Conservation (phyloP, 1,284 basidiomycete species). For the Moesziomyces antarcticus region DNA sequence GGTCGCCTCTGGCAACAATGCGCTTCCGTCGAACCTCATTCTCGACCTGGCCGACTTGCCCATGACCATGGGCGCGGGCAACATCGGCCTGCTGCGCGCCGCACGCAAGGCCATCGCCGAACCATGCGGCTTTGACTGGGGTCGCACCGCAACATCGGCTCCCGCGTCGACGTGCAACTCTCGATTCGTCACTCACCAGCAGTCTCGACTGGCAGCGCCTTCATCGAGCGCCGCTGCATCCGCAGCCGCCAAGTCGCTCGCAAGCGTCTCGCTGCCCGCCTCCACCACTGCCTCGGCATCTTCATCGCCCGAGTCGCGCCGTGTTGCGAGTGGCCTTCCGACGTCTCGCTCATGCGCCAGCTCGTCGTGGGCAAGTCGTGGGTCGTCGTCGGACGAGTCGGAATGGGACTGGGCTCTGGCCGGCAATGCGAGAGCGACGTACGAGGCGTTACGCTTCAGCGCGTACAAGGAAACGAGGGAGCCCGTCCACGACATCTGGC, state of each 20-base stretch:
- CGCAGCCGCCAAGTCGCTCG: not conserved
- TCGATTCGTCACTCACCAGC: constrained; percentile 13
- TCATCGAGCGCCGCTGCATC: constrained; percentile 1
- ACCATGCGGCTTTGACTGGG: constrained; percentile 47
- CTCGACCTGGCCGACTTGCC: constrained; percentile 39
- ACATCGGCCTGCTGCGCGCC: constrained; percentile 36
- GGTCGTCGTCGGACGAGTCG: constrained; percentile 20
- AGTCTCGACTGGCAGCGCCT: constrained; percentile 5
- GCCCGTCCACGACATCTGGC: constrained; percentile 45
- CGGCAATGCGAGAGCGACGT: constrained; percentile 29
- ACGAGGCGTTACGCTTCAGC: constrained; percentile 32
- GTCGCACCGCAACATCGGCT: constrained; percentile 18
- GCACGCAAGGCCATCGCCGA: constrained; percentile 40
- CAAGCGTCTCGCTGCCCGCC: constrained; percentile 14
- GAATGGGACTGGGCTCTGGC: constrained; percentile 52
- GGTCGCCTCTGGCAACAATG: constrained; percentile 5
- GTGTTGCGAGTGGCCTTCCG: constrained; percentile 1
- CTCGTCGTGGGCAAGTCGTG: constrained; percentile 14
- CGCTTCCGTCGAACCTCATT: constrained; percentile 27
- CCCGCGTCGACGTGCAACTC: constrained; percentile 14
- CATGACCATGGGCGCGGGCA: constrained; percentile 40
- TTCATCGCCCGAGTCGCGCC: constrained; percentile 13
- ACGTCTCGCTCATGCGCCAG: constrained; percentile 14
- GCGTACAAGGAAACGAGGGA: constrained; percentile 32
- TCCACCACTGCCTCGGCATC: constrained; percentile 24